Percentiles rank a stretch among this genome's conserved stretches.
These are phyloP conservation scores for Lentinula sp. DNA, from an alignment of 768 basidiomycete species.

Conservation along the genomic window DNA sequence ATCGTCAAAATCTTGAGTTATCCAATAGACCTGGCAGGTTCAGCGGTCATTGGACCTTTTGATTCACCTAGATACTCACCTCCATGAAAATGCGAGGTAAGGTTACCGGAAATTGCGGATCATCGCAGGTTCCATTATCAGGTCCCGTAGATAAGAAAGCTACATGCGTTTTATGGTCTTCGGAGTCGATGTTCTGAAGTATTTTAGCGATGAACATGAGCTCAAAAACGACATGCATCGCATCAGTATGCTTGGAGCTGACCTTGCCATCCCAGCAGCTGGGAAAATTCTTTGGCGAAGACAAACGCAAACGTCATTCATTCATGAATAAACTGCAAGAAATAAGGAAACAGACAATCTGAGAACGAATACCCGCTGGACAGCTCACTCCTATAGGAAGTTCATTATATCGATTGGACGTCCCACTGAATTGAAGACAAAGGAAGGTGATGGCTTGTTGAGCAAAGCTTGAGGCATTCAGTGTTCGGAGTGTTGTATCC, in stretches of 20 bases:
- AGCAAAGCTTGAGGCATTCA: constrained; percentile 24
- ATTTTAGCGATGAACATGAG: not conserved
- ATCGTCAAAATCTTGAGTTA: constrained; percentile 17
- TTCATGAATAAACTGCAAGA: not conserved
- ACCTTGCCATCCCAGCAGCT: constrained; percentile 32
- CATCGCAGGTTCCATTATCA: constrained; percentile 31
- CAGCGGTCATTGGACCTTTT: not conserved
- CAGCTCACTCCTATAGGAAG: constrained; percentile 12
- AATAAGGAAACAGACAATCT: constrained; percentile 10
- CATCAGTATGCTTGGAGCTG: not conserved
- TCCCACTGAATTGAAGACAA: constrained; percentile 33
- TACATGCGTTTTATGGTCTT: constrained; percentile 33
- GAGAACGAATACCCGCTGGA: constrained; percentile 14
- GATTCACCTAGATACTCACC: constrained; percentile 11
- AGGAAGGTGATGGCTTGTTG: constrained; percentile 32
- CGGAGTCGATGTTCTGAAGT: constrained; percentile 29
- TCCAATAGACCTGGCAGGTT: constrained; percentile 19
- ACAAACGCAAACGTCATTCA: not conserved
- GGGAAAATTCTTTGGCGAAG: constrained; percentile 16
- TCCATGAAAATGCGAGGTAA: constrained; percentile 39
- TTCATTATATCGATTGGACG: constrained; percentile 17
- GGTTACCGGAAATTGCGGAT: constrained; percentile 28
- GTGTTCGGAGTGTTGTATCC: constrained; percentile 25
- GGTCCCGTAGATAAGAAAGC: constrained; percentile 32
- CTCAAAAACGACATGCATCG: not conserved